Conservation (phyloP, 495 filamentous ascomycete genomes). For the Neurospora sp. region DNA sequence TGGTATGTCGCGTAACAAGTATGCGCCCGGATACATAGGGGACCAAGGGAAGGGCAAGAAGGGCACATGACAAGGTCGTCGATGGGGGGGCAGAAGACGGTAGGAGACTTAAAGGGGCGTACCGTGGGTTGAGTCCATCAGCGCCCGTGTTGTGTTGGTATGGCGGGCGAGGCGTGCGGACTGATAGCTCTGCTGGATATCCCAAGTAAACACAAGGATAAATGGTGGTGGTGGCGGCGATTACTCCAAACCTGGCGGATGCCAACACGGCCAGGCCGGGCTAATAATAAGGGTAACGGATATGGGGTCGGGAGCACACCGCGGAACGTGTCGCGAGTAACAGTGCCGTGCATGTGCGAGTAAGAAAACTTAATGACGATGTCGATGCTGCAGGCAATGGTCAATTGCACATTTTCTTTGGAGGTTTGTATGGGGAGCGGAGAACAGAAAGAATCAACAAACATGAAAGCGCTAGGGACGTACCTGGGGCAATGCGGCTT, state of each 20-base stretch:
- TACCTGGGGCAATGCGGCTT: constrained; percentile 23
- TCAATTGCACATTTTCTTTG: constrained; percentile 17
- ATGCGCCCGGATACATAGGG: neutral
- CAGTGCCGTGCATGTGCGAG: constrained; percentile 7
- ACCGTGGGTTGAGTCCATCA: constrained; percentile 28
- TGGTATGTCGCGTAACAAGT: neutral
- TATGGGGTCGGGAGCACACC: neutral
- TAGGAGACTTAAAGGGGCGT: constrained; percentile 2
- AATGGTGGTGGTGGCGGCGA: neutral
- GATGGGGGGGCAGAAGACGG: neutral
- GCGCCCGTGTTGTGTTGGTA: constrained; percentile 3
- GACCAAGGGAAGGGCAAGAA: neutral
- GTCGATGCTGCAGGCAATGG: neutral
- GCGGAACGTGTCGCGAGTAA: neutral
- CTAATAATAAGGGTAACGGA: neutral
- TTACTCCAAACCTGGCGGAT: constrained; percentile 1
- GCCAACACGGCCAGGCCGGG: neutral
- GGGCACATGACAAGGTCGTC: neutral
- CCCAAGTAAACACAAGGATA: neutral
- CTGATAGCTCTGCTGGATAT: neutral
- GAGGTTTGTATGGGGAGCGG: constrained; percentile 10
- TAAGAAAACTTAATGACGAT: neutral
- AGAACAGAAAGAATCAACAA: constrained; percentile 26
- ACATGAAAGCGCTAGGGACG: constrained; percentile 16
- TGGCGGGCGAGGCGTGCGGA: neutral